Base-by-base conservation (phyloP, 2,329 filamentous ascomycete species). In the Aureobasidium sp. region DNA sequence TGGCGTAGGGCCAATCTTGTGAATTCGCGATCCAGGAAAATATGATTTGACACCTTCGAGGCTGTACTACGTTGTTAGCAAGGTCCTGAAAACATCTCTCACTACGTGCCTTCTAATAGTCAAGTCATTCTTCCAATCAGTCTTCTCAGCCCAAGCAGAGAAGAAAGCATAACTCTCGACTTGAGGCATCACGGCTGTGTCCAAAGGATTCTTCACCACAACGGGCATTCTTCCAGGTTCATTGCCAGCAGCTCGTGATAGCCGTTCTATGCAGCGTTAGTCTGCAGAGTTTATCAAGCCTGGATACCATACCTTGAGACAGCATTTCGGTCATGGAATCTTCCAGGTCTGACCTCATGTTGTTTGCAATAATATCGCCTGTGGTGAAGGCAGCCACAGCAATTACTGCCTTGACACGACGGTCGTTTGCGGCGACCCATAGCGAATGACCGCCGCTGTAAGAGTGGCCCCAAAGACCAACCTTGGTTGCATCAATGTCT, bases 371-470 rank as follows among this genome's bases (percentile, higher is more conserved):
- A 65, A 63, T 69, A 66, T 68, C 75, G 17, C 73, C 75, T 65
- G 70, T 67, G n/a, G 74, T 71, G n/a, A 66, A 69, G 26, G 53
- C 29, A 10, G 70, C 71, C 63, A 77, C 75, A 51, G 65, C 69
- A 15, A 78, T 64, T 1, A 77, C 75, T 17, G 69, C 74, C 63
- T 77, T 77, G 48, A 78, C 73, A 20, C 75, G 67, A 34, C 68
- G 69, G 63, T 79, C 76, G 2, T 71, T 67, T 17, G 76, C 75
- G 26, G 69, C 75, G 48, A 76, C 71, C 59, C 67, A 69, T 1
- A 78, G 64, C 7, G 74, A 74, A 68, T 78, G 71, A n/a, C 75
- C 76, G 29, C 75, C 75, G 62, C 69, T 71, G 64, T 74, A 73
- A 12, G 70, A 71, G 53, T 64, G 69, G 12, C 75, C 76, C 73